Evolutionary conservation across 169 alveolate genomes (phyloP).

Genomic region (Plasmodium gonderi): DNA sequence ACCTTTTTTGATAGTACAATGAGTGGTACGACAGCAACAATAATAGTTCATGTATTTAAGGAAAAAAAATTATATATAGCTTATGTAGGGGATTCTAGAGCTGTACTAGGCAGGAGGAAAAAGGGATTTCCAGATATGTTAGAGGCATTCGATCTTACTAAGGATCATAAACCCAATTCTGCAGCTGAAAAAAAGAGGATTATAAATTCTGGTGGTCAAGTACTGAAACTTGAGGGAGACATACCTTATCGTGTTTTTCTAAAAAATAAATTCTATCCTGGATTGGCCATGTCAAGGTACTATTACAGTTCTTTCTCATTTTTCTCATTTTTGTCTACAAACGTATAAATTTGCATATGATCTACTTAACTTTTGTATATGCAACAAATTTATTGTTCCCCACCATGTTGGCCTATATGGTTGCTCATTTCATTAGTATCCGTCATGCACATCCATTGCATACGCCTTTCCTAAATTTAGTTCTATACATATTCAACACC

Average conservation of each 20-base stretch:
- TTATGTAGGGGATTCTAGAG: constrained; percentile 91
- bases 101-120: constrained; percentile 85
- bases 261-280: constrained; percentile 87
- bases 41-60: constrained; percentile 75
- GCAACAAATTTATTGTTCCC: not conserved
- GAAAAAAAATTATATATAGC: constrained; percentile 83
- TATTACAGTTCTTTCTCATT: not conserved
- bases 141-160: constrained; percentile 80
- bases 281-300: constrained; percentile 89
- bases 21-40: constrained; percentile 87
- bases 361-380: too few species aligned
- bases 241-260: constrained; percentile 88
- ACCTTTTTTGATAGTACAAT: constrained; percentile 82
- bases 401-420: not conserved
- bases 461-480: too few species aligned
- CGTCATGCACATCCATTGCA: not conserved
- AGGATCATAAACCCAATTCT: constrained; percentile 88
- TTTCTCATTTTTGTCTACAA: not conserved
- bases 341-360: not conserved
- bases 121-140: constrained; percentile 76
- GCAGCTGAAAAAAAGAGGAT: constrained; percentile 87
- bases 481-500: not conserved
- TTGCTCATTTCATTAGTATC: not conserved
- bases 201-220: constrained; percentile 88
- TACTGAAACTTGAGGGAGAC: constrained; percentile 84